These are phyloP conservation scores for Pycnococcus provasolii DNA, from an alignment of 139 green algal species.

Conservation along the genomic window DNA sequence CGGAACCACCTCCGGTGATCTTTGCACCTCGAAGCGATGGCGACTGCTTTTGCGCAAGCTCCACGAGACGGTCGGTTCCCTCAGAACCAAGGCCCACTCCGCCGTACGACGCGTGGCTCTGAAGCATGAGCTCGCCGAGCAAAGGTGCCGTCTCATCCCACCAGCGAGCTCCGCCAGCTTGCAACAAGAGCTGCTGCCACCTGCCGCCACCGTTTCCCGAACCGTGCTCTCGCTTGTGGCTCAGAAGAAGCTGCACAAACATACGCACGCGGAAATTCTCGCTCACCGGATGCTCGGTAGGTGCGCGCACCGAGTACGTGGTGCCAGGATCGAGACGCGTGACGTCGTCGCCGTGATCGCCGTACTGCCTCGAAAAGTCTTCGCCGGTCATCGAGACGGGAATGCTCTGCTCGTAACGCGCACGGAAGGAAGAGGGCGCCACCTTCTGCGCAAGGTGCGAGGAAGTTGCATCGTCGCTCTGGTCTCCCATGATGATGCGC, in stretches of 20 bases:
- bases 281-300: constrained; percentile 61
- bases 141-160: constrained; percentile 30
- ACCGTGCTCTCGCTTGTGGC: neutral
- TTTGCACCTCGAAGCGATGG: constrained; percentile 72
- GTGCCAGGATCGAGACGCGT: constrained; percentile 43
- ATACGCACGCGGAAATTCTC: constrained; percentile 65
- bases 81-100: constrained; percentile 50
- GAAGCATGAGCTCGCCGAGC: constrained; percentile 84
- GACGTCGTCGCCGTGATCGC: constrained; percentile 52
- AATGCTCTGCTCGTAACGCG: constrained; percentile 41
- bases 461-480: too few relatives aligned
- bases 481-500: too few relatives aligned
- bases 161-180: neutral
- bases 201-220: neutral
- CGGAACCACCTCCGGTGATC: constrained; percentile 83
- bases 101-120: constrained; percentile 64
- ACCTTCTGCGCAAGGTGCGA: neutral
- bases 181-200: constrained; percentile 2
- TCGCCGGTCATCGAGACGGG: constrained; percentile 47
- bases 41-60: constrained; percentile 47
- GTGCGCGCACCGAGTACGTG: constrained; percentile 45
- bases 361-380: constrained; percentile 55
- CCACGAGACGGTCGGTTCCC: constrained; percentile 57
- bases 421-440: constrained; percentile 27
- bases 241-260: constrained; percentile 41